phyloP scores from a whole-genome alignment of 306 rosid species.

The Phaseolus lunatus region DNA sequence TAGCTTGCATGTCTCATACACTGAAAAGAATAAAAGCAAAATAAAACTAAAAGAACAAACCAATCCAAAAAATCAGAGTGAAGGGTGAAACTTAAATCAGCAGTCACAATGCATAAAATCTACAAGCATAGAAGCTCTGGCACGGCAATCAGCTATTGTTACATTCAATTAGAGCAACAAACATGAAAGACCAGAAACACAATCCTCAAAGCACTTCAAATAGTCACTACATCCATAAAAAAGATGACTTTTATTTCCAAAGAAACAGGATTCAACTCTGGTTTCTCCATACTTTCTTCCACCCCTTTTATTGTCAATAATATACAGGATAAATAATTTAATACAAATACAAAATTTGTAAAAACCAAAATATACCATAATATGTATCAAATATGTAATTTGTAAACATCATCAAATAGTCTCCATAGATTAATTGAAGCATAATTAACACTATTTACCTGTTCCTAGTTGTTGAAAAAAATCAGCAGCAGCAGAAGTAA shows the following conservation, averaged over 20 bases:
- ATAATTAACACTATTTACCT: slow-evolving; percentile 61
- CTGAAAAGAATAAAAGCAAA: slow-evolving; percentile 54
- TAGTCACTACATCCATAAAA: background rate
- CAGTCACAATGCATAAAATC: slow-evolving; percentile 28
- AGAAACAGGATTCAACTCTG: slow-evolving; percentile 25
- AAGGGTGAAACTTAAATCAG: slow-evolving; percentile 31
- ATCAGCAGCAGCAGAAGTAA: slow-evolving; percentile 89
- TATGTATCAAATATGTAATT: slow-evolving; percentile 15
- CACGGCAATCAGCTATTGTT: slow-evolving; percentile 31
- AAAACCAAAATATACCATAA: slow-evolving; percentile 22
- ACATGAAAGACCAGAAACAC: slow-evolving; percentile 32
- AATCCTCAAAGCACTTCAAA: slow-evolving; percentile 30
- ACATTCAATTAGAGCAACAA: slow-evolving; percentile 17
- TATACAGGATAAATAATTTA: slow-evolving; percentile 28
- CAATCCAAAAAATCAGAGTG: slow-evolving; percentile 5
- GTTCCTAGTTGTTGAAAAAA: slow-evolving; percentile 98
- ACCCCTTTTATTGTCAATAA: slow-evolving; percentile 19
- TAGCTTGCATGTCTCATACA: slow-evolving; percentile 95
- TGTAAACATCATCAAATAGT: slow-evolving; percentile 38
- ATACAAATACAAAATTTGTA: background rate
- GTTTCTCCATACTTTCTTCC: slow-evolving; percentile 30
- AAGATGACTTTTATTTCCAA: slow-evolving; percentile 19
- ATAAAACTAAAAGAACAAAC: slow-evolving; percentile 30
- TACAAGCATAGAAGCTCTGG: slow-evolving; percentile 23
- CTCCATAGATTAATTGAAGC: slow-evolving; percentile 27